Percentiles rank a stretch among this genome's conserved stretches.
Conservation (phyloP, 129 eudicot species). For the Arctium minus region DNA sequence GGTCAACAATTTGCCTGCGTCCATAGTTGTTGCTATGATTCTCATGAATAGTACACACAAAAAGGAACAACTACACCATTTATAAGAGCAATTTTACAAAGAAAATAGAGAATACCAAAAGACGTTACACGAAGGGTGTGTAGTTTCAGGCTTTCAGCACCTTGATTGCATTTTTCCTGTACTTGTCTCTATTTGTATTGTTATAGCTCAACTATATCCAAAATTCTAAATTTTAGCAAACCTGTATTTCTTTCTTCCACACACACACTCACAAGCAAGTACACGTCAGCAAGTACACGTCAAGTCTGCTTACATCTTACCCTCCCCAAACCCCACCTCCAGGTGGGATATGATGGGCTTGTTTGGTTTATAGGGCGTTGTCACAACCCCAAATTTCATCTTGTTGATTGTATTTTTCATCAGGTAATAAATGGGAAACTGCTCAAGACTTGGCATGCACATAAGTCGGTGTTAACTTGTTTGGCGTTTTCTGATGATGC, state of each 20-base stretch:
- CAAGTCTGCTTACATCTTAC: not conserved
- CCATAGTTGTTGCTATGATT: not conserved
- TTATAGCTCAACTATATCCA: not conserved
- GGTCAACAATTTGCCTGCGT: not conserved
- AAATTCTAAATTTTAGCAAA: not conserved
- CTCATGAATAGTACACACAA: not conserved
- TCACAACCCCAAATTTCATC: not conserved
- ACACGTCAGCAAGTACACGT: not conserved
- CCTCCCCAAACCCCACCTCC: too few species aligned
- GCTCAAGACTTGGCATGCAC: conserved; percentile 47
- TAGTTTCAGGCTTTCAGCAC: not conserved
- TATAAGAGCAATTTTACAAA: not conserved
- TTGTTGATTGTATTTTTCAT: not conserved
- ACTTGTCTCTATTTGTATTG: not conserved
- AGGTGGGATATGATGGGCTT: not conserved
- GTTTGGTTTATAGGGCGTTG: not conserved
- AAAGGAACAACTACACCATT: not conserved
- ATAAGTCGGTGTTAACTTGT: conserved; percentile 33
- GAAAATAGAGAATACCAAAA: not conserved
- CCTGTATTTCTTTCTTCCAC: not conserved
- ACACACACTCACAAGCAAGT: not conserved
- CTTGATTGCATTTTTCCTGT: not conserved
- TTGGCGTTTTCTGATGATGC: conserved; percentile 42
- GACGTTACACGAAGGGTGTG: not conserved
- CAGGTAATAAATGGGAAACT: conserved; percentile 42